Conservation (phyloP, 2,329 filamentous ascomycete genomes). For the Ophiobolus disseminans region DNA sequence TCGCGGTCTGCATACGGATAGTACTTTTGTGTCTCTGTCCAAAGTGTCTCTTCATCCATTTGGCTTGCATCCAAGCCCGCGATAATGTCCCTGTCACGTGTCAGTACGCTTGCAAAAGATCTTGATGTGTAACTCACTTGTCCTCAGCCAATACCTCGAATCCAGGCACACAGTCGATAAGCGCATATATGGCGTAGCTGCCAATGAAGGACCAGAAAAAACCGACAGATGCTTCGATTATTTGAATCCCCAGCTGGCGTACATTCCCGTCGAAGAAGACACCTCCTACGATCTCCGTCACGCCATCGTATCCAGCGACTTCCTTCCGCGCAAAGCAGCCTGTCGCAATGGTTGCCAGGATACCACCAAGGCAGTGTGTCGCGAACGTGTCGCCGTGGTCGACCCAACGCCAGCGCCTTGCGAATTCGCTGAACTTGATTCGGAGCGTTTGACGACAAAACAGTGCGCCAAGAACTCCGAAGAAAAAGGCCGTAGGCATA, state of each 20-base stretch:
- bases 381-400: conserved; percentile 65
- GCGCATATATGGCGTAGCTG: conserved; percentile 57
- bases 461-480: conserved; percentile 57
- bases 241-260: conserved; percentile 58
- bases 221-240: conserved; percentile 60
- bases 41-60: conserved; percentile 57
- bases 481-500: conserved; percentile 57
- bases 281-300: conserved; percentile 57
- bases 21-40: conserved; percentile 47
- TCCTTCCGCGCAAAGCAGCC: conserved; percentile 60
- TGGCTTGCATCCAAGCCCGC: conserved; percentile 59
- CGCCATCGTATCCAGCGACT: conserved; percentile 61
- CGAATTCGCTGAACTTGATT: conserved; percentile 60
- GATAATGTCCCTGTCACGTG: conserved; percentile 52
- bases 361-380: conserved; percentile 61
- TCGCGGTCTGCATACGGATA: conserved; percentile 42
- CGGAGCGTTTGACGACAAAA: conserved; percentile 60
- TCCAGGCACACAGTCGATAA: conserved; percentile 61
- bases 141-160: conserved; percentile 61
- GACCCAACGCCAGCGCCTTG: conserved; percentile 58
- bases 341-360: conserved; percentile 59
- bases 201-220: conserved; percentile 60
- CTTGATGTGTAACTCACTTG: conserved; percentile 53
- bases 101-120: conserved; percentile 5
- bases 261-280: conserved; percentile 63